These are phyloP conservation scores for Wallacemonas sp. DNA, from an alignment of 208 protist genomes.

Conservation along the genomic window DNA sequence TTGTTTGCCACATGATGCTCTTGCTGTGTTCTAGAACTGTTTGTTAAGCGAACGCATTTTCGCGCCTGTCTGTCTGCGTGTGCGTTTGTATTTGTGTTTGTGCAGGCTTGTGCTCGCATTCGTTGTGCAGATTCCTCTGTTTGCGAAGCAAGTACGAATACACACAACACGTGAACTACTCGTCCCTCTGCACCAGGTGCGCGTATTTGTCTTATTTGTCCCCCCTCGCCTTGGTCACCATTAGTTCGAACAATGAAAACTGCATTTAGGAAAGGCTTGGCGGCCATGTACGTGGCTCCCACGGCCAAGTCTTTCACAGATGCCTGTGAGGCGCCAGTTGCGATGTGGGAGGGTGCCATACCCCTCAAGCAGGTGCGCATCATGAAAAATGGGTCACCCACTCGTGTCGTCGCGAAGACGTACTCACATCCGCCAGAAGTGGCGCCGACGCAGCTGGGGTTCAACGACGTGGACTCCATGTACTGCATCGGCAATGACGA, in stretches of 20 bases:
- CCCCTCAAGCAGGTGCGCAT: conserved; percentile 70
- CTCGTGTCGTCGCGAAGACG: conserved; percentile 63
- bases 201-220: conserved; percentile 9
- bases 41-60: too few relatives aligned
- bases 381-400: conserved; percentile 45
- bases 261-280: conserved; percentile 46
- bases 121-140: too few relatives aligned
- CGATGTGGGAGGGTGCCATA: conserved; percentile 87
- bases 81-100: too few relatives aligned
- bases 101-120: too few relatives aligned
- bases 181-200: not conserved
- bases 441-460: conserved; percentile 52
- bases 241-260: conserved; percentile 44
- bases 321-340: conserved; percentile 83
- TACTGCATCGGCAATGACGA: conserved; percentile 92
- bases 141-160: too few relatives aligned
- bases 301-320: conserved; percentile 77
- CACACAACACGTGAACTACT: too few relatives aligned
- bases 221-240: conserved; percentile 6
- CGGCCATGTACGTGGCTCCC: conserved; percentile 57
- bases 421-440: conserved; percentile 84
- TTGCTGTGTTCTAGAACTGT: too few relatives aligned
- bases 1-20: too few relatives aligned
- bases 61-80: too few relatives aligned
- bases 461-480: conserved; percentile 89